A percentile compares a stretch with the other conserved stretches of the same genome.
phyloP scores from a whole-genome alignment of 371 early-diverging fungal species.

The Mortierella sp. region DNA sequence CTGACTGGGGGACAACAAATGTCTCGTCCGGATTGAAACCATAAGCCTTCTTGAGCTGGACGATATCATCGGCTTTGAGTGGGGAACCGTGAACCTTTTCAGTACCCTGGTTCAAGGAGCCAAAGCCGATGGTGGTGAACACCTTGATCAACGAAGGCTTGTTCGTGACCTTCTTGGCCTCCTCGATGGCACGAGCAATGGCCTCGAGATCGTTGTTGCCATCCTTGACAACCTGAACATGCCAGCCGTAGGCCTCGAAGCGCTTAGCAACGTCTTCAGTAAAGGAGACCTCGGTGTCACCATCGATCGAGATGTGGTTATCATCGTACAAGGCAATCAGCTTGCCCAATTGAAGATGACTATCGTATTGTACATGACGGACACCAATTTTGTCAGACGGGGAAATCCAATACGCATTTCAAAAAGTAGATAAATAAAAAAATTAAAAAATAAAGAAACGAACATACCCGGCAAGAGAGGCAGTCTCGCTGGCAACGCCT shows the following conservation, averaged over 20 bases:
- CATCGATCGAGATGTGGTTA: constrained; percentile 98
- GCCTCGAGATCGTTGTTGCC: constrained; percentile 85
- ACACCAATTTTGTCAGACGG: neutral
- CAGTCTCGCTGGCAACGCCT: constrained; percentile 98
- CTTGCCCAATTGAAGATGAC: constrained; percentile 96
- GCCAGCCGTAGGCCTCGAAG: constrained; percentile 96
- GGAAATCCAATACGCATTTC: neutral
- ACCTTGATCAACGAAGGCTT: constrained; percentile 93
- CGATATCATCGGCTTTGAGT: constrained; percentile 91
- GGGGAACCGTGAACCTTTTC: constrained; percentile 94
- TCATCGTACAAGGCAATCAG: constrained; percentile 98
- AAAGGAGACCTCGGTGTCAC: constrained; percentile 89
- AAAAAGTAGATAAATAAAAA: no score
- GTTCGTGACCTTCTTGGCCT: constrained; percentile 84
- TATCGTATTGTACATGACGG: constrained; percentile 39
- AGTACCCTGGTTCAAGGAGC: constrained; percentile 88
- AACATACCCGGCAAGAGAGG: constrained; percentile 93
- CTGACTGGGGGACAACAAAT: constrained; percentile 78
- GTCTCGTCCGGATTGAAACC: constrained; percentile 84
- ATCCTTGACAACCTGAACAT: constrained; percentile 82
- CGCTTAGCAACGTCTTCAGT: constrained; percentile 95
- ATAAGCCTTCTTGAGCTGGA: constrained; percentile 84
- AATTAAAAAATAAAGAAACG: neutral
- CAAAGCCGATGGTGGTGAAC: constrained; percentile 88
- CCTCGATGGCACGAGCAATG: constrained; percentile 80